These are phyloP conservation scores for Friedmanniomyces simplex DNA, from an alignment of 495 filamentous ascomycete species.

Conservation along the genomic window DNA sequence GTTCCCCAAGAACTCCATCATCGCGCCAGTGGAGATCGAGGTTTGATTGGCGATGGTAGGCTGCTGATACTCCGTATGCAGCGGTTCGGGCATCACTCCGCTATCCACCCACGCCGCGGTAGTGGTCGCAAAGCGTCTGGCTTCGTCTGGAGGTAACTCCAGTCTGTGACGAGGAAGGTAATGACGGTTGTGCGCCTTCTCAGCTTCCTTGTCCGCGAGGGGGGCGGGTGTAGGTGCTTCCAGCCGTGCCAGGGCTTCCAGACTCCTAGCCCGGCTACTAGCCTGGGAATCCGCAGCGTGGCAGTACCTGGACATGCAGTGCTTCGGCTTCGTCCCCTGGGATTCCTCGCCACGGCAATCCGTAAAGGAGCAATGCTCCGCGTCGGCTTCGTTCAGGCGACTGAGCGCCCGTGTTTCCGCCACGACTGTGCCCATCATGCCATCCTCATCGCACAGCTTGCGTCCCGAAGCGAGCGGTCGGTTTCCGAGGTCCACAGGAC, in stretches of 20 bases:
- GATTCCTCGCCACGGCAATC: too few relatives aligned
- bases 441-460: too few relatives aligned
- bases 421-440: too few relatives aligned
- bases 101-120: conserved; percentile 12
- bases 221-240: background rate
- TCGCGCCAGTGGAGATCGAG: conserved; percentile 7
- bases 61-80: background rate
- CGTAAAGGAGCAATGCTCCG: background rate
- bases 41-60: background rate
- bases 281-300: background rate
- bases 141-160: conserved; percentile 7
- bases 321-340: too few relatives aligned
- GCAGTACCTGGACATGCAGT: background rate
- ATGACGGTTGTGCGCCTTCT: background rate
- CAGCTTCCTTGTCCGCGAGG: background rate
- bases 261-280: background rate
- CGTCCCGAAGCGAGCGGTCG: too few relatives aligned
- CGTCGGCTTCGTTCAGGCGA: background rate
- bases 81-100: conserved; percentile 10
- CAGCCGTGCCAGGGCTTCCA: background rate
- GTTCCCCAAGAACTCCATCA: conserved; percentile 18
- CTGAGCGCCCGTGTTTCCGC: background rate
- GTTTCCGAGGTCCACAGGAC: background rate
- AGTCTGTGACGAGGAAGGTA: conserved; percentile 11
- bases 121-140: conserved; percentile 8